Conservation (phyloP, 2,329 filamentous ascomycete species). For the Trichoderma endophyticum region DNA sequence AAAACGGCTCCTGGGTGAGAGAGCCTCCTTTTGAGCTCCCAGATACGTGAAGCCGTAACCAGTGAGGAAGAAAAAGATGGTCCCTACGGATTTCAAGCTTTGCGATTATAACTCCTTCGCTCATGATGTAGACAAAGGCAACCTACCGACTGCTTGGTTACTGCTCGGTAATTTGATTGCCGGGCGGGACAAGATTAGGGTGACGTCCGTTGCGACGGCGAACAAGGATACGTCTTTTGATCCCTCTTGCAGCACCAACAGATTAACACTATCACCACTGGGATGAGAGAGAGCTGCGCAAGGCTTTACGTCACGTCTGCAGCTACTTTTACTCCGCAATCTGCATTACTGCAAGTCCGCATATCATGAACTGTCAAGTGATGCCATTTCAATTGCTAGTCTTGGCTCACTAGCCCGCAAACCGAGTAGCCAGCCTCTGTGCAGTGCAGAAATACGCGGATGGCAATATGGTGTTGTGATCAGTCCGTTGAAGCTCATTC, state of each 20-base stretch:
- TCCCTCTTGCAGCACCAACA: not conserved
- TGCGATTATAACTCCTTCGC: not conserved
- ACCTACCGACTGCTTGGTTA: not conserved
- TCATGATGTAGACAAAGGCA: not conserved
- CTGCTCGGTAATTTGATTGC: not conserved
- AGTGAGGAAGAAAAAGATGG: not conserved
- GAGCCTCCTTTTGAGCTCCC: not conserved
- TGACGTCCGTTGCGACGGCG: slow-evolving; percentile 8
- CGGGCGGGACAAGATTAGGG: slow-evolving; percentile 1
- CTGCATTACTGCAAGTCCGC: not conserved
- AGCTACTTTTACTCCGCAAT: not conserved
- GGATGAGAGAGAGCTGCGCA: not conserved
- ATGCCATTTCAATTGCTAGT: not conserved
- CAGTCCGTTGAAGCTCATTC: not conserved
- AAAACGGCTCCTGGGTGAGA: not conserved
- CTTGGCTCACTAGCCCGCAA: not conserved
- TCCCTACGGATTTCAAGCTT: not conserved
- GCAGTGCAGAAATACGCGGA: not conserved
- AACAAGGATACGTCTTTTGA: not conserved
- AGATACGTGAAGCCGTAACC: not conserved
- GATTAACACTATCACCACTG: not conserved
- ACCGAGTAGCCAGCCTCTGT: not conserved
- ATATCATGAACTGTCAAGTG: not conserved
- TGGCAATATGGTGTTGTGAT: not conserved
- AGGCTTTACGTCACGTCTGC: not conserved